Evolutionary conservation across 352 stramenopile genomes (phyloP).

Genomic region (Globisporangium barbulae): DNA sequence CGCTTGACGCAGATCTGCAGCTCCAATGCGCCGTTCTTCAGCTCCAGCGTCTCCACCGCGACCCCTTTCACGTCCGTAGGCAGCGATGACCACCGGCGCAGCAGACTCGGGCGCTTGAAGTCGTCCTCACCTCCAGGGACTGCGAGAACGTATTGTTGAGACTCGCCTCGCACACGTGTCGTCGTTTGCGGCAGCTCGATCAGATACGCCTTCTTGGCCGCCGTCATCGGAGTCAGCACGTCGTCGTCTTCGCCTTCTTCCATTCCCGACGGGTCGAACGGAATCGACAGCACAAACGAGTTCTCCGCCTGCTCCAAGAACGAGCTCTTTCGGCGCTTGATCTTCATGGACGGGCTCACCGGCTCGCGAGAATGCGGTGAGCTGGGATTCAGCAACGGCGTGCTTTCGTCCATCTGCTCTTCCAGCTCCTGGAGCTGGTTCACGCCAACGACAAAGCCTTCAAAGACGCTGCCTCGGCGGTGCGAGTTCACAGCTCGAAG

Average conservation of each 20-base stretch:
- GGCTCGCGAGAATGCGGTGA: constrained; percentile 22
- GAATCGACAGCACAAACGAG: constrained; percentile 80
- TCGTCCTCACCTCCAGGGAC: constrained; percentile 55
- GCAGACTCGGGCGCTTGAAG: constrained; percentile 53
- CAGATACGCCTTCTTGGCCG: constrained; percentile 65
- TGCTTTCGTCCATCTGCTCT: constrained; percentile 41
- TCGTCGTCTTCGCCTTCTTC: constrained; percentile 17
- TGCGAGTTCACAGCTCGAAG: constrained; percentile 63
- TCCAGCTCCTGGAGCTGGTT: constrained; percentile 63
- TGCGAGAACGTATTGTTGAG: constrained; percentile 71
- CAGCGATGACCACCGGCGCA: constrained; percentile 56
- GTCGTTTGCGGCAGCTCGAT: constrained; percentile 63
- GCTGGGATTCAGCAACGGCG: constrained; percentile 45
- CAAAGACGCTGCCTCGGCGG: constrained; percentile 54
- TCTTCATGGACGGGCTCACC: constrained; percentile 33
- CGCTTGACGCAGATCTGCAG: constrained; percentile 75
- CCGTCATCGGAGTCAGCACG: constrained; percentile 30
- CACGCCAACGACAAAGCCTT: constrained; percentile 82
- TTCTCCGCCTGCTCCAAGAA: constrained; percentile 70
- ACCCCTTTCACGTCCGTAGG: constrained; percentile 73
- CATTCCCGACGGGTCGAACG: constrained; percentile 46
- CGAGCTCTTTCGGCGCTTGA: constrained; percentile 64
- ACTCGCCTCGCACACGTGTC: constrained; percentile 26
- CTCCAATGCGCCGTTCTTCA: constrained; percentile 56
- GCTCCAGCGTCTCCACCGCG: constrained; percentile 67